These are phyloP conservation scores for Trichophaea hybrida DNA, from an alignment of 2,329 filamentous ascomycete genomes.

Conservation along the genomic window DNA sequence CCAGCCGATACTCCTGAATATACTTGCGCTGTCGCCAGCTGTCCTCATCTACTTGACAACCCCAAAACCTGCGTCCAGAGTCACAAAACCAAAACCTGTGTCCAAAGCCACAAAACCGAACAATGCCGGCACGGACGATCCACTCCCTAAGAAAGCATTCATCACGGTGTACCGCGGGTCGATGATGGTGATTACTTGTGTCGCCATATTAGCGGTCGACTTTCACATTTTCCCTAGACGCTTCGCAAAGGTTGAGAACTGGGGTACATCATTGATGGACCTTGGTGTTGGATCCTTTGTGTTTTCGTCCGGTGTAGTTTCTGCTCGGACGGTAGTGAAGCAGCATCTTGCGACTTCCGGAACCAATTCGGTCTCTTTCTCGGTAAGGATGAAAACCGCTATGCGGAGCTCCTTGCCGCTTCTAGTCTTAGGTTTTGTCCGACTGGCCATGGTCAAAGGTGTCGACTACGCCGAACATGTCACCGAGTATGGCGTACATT, in stretches of 20 bases:
- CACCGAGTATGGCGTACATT: conserved; percentile 93
- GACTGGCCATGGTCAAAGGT: conserved; percentile 80
- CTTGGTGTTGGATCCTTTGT: conserved; percentile 95
- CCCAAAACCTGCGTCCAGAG: conserved; percentile 33
- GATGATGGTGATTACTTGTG: conserved; percentile 81
- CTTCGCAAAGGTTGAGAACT: conserved; percentile 97
- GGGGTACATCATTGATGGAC: conserved; percentile 98
- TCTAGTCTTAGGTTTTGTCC: conserved; percentile 61
- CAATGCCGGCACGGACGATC: conserved; percentile 12
- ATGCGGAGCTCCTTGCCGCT: conserved; percentile 72
- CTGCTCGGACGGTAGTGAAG: conserved; percentile 64
- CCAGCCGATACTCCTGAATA: conserved; percentile 56
- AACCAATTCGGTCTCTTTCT: conserved; percentile 13
- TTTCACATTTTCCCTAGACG: conserved; percentile 84
- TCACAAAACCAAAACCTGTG: conserved; percentile 37
- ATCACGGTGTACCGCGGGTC: conserved; percentile 78
- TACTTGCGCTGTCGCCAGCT: conserved; percentile 59
- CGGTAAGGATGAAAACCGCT: conserved; percentile 16
- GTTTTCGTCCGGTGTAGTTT: conserved; percentile 84
- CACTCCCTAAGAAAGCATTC: conserved; percentile 72
- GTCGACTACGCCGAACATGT: conserved; percentile 95
- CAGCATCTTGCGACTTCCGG: conserved; percentile 34
- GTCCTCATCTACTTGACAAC: conserved; percentile 43
- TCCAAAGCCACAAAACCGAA: conserved; percentile 29
- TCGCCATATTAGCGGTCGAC: conserved; percentile 92